These are phyloP conservation scores for Penicillium desertorum DNA, from an alignment of 495 filamentous ascomycete genomes.

Conservation along the genomic window DNA sequence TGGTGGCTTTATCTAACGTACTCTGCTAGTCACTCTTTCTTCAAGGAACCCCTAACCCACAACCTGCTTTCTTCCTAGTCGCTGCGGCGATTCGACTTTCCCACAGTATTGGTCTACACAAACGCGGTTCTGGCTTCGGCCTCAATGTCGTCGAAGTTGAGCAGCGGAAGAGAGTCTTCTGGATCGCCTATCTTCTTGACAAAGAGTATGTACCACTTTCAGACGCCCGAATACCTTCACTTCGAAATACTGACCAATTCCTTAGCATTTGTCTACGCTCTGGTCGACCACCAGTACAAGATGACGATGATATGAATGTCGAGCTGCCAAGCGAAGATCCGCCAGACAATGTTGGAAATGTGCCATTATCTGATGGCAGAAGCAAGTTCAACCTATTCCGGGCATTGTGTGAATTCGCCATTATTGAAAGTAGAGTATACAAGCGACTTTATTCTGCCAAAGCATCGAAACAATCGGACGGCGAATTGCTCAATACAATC, in stretches of 20 bases:
- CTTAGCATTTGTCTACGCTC: constrained; percentile 79
- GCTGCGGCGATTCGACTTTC: constrained; percentile 90
- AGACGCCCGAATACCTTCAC: background rate
- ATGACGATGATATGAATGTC: constrained; percentile 98
- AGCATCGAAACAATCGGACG: constrained; percentile 87
- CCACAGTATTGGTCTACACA: constrained; percentile 93
- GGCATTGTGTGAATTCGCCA: constrained; percentile 84
- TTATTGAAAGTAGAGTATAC: constrained; percentile 92
- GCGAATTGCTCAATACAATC: constrained; percentile 91
- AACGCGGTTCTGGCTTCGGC: constrained; percentile 85
- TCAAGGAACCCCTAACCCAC: constrained; percentile 94
- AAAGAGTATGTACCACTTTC: constrained; percentile 62
- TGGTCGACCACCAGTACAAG: constrained; percentile 88
- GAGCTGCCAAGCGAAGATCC: constrained; percentile 92
- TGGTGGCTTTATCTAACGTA: constrained; percentile 8
- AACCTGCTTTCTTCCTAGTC: constrained; percentile 90
- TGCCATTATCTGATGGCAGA: constrained; percentile 85
- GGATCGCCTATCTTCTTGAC: constrained; percentile 95
- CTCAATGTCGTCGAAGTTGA: constrained; percentile 88
- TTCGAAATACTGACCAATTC: constrained; percentile 18
- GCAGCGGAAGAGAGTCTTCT: constrained; percentile 94
- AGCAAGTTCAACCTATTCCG: constrained; percentile 92
- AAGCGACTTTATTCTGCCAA: constrained; percentile 91
- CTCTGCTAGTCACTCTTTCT: constrained; percentile 73
- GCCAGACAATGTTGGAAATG: constrained; percentile 86